Base-by-base conservation (phyloP, 139 green algal species). In the Chlamydomonas eustigma region DNA sequence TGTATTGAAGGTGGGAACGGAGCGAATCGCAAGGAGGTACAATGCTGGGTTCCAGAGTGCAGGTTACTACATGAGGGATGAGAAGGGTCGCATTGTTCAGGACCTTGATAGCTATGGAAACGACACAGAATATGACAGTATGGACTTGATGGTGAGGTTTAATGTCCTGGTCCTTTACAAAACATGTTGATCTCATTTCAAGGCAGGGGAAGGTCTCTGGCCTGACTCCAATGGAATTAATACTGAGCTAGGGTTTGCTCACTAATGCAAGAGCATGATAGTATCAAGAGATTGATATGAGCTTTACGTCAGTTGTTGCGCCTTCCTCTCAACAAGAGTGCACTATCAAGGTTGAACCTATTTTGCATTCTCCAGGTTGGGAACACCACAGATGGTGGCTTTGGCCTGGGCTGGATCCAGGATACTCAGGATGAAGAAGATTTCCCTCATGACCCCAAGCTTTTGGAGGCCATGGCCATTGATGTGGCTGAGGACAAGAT, bases 401-500 rank as follows among this genome's bases (percentile, higher is more conserved):
- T 79, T 34, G 82, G 82, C 18, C 66, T 74, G 32, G 82, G 82
- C 8, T 87, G 82, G 82, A 32, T 52, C 3, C 37, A 76, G 3
- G 76, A 75, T 58, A 81, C 73, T 36, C 44, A 64, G 25, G 81
- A 78, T 52, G 66, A 30, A 25, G 37, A 50, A 1, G 72, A 80
- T 44, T 80, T 76, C 75, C 78, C 78, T 18, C 31, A 44, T 1
- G 71, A 78, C 32, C 65, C 65, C 28, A 39, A 63, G 8, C 58
- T 79, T 28, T 18, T 8, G 1, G 63, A 73, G 36, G 24, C 5
- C 22, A 51, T 52, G 4, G 69, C 71, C 39, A 64, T 34, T 18
- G 77, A 78, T 28, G 73, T 79, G 6, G 28, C 37, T 31, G 78
- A 87, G 18, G 85, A 89, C 79, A 86, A 84, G 77, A 50, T 84